These are phyloP conservation scores for Millerago galiae DNA, from an alignment of 805 yeast genomes.

Conservation along the genomic window DNA sequence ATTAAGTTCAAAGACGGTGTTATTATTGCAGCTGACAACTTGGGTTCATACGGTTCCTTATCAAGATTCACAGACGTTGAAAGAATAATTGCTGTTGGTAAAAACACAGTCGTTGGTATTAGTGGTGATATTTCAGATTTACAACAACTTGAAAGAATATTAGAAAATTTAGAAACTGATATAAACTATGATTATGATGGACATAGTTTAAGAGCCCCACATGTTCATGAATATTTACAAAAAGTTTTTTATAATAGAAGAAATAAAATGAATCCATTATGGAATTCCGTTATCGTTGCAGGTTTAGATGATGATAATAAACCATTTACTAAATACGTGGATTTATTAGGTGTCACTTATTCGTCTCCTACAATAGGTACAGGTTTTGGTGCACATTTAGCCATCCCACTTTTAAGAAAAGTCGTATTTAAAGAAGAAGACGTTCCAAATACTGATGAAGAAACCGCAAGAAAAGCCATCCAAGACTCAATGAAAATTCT, in stretches of 20 bases:
- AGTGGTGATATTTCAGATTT: constrained; percentile 94
- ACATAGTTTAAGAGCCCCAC: constrained; percentile 70
- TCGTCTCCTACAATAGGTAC: constrained; percentile 87
- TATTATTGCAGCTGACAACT: constrained; percentile 89
- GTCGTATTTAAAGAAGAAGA: constrained; percentile 76
- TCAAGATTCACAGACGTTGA: constrained; percentile 81
- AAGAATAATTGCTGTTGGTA: constrained; percentile 79
- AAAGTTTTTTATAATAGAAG: constrained; percentile 83
- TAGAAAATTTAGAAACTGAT: constrained; percentile 74
- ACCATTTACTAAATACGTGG: constrained; percentile 81
- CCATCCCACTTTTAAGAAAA: constrained; percentile 84
- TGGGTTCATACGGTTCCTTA: constrained; percentile 90
- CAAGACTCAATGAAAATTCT: constrained; percentile 88
- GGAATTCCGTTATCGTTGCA: constrained; percentile 91
- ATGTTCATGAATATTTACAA: constrained; percentile 81
- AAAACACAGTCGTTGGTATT: constrained; percentile 82
- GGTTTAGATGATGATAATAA: constrained; percentile 70
- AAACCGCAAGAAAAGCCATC: constrained; percentile 70
- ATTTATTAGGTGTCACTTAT: constrained; percentile 86
- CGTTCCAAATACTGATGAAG: constrained; percentile 59
- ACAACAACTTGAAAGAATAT: constrained; percentile 69
- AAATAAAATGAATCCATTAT: constrained; percentile 89
- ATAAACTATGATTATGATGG: constrained; percentile 72
- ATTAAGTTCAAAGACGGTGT: constrained; percentile 88
- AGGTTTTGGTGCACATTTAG: constrained; percentile 94